Evolutionary conservation across 2,329 filamentous ascomycete species (phyloP).

Genomic region (Diaporthe citrichinensis): DNA sequence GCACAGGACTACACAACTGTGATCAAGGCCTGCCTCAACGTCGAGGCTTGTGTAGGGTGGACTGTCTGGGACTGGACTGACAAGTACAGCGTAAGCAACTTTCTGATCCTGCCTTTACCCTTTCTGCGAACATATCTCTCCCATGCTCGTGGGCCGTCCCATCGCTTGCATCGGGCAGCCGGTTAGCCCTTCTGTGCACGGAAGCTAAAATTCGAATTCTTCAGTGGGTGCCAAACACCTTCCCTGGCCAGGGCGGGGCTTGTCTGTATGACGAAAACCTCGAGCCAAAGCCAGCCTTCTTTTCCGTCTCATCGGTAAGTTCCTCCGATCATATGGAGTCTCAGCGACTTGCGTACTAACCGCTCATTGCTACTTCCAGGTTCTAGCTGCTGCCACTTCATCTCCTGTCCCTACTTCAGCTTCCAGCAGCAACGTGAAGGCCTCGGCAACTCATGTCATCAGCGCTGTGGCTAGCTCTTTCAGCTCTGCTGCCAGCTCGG

Average conservation of each 20-base stretch:
- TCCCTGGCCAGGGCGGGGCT: constrained; percentile 54
- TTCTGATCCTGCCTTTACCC: too few species aligned
- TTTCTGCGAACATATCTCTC: background rate
- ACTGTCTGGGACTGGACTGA: constrained; percentile 60
- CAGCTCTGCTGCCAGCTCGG: background rate
- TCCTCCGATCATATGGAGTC: too few species aligned
- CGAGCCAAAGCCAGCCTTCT: constrained; percentile 55
- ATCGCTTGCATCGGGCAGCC: background rate
- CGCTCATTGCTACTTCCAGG: background rate
- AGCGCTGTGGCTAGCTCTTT: background rate
- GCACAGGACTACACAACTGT: constrained; percentile 60
- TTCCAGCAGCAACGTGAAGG: background rate
- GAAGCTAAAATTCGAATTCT: background rate
- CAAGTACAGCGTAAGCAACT: constrained; percentile 44
- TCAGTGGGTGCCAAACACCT: constrained; percentile 54
- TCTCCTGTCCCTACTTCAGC: background rate
- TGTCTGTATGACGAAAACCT: constrained; percentile 53
- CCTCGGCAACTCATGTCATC: background rate
- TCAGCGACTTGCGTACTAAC: background rate
- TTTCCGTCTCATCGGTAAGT: constrained; percentile 45
- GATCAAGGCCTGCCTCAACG: constrained; percentile 53
- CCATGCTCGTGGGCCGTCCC: background rate
- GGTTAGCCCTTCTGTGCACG: background rate
- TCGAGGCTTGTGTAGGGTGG: constrained; percentile 56
- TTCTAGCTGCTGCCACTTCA: constrained; percentile 7